Base-by-base conservation (phyloP, 1,139 yeast genomes). In the Candida freyschussii region DNA sequence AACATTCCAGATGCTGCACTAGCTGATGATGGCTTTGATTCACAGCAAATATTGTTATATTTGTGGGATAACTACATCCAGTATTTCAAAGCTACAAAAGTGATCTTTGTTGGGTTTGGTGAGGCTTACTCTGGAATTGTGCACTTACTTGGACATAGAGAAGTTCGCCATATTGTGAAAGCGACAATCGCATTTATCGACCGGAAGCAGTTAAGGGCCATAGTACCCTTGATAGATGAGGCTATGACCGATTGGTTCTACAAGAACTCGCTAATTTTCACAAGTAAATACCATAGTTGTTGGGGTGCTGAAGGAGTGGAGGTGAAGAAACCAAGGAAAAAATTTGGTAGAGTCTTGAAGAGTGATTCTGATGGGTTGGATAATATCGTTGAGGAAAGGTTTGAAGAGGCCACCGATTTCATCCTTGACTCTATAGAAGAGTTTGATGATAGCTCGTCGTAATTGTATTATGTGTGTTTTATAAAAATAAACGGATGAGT, bases 61-160 rank as follows among this genome's bases (percentile, higher is more conserved):
- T 52, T 91, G 14, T 91, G 97, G 96, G 97, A 91, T 56, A 85
- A 87, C 53, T 87, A 86, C 51, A 60, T 91, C 33, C 77, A 83
- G 32, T 83, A 79, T 55, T 85, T 85, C 52, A 63, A 75, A 35
- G 73, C 85, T 32, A 66, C 74, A 29, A 83, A 83, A 45, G 57
- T 93, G 30, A 79, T 86, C 0, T 78, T 91, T 53, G 71, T 89
- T 23, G 97, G 97, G 3, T 74, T 83, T 41, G 98, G 98, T 24
- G 95, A 86, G 42, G 78, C 96, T 0, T 84, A 85, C 52, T 79
- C 85, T 33, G 85, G 96, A 2, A 72, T 89, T 26, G 93, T 89
- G 3, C 94, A 89, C 57, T 63, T 91, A 20, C 75, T 83, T 34
- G 96, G 96, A 5, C 95, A 89, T 55, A 69, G 97, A 39, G 75